These are phyloP conservation scores for Filobasidium wieringae DNA, from an alignment of 768 basidiomycete genomes.

Conservation along the genomic window DNA sequence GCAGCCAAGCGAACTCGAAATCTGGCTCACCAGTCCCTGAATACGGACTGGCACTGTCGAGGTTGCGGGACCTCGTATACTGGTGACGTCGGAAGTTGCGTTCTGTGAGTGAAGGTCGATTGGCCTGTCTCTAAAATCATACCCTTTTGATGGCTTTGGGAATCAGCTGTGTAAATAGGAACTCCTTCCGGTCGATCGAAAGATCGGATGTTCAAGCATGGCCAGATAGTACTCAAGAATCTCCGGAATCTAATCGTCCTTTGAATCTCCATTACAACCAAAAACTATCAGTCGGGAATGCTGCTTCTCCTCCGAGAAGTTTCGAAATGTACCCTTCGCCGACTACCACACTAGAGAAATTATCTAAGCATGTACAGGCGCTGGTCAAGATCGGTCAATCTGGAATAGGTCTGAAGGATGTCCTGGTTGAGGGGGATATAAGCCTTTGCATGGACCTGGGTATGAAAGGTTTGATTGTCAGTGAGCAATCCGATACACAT, in stretches of 20 bases:
- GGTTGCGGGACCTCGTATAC: neutral
- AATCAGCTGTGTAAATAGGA: no score
- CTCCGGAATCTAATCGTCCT: no score
- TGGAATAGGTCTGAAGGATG: slow-evolving; percentile 6
- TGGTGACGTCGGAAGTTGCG: neutral
- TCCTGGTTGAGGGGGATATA: slow-evolving; percentile 14
- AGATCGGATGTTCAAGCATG: no score
- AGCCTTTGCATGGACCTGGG: slow-evolving; percentile 11
- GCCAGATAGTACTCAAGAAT: no score
- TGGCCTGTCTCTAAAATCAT: no score
- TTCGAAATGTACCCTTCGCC: slow-evolving; percentile 1
- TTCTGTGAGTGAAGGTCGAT: neutral
- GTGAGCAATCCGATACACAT: neutral
- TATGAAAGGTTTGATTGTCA: slow-evolving; percentile 11
- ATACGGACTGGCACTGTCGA: neutral
- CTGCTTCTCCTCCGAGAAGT: neutral
- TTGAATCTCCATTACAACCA: no score
- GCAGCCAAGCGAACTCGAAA: no score
- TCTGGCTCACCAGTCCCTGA: no score
- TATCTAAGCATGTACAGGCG: slow-evolving; percentile 9
- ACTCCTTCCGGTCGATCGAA: no score
- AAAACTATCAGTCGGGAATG: no score
- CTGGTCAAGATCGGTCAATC: neutral
- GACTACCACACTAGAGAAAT: slow-evolving; percentile 3
- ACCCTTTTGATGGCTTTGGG: no score